Evolutionary conservation across 768 basidiomycete genomes (phyloP), one percentile per base, ranked within the genome.

Genomic region (Amanita muscaria): DNA sequence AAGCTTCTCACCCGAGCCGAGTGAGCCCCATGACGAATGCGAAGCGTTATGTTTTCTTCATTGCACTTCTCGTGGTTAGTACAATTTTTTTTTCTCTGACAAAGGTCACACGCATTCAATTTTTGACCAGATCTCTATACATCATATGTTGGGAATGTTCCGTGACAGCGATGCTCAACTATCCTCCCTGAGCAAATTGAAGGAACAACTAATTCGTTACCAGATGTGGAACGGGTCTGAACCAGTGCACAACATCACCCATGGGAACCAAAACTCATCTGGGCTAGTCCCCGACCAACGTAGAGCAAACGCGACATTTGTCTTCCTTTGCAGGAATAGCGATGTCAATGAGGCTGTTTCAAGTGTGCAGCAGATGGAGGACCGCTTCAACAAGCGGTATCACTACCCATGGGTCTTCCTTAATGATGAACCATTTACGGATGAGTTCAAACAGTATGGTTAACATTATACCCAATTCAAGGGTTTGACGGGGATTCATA

Each of bases 351-450:
- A 72, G 19, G 74, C 74, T 25, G 57, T 76, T 23, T 64, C 72
- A 23, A 79, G 76, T 46, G 77, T 84, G 49, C 73, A 74, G 50
- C 74, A 77, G 48, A 68, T 83, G 62, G 92, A 97, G 64, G 81
- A 87, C 53, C 67, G 84, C 22, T 94, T 93, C 64, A 97, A 97
- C 66, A 70, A 68, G 49, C 69, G 75, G 49, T 80, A 78, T 51
- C 64, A 64, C 11, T 91, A 91, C 60, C 85, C 87, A 7, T 91
- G 82, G 66, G 77, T 86, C n/a, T 77, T 91, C 54, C 69, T 93
- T 30, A 91, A 92, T 58, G 88, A 92, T 40, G 79, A 80, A 51
- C 75, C 76, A 0, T 89, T 88, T 58, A 72, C 74, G 3, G 77
- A 82, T 5, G 75, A 79, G 29, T 88, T 89, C 64, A 85, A 82